Percentiles rank a stretch among this genome's conserved stretches.
These are phyloP conservation scores for Heterococcus sp. DNA, from an alignment of 108 stramenopile genomes.

Conservation along the genomic window DNA sequence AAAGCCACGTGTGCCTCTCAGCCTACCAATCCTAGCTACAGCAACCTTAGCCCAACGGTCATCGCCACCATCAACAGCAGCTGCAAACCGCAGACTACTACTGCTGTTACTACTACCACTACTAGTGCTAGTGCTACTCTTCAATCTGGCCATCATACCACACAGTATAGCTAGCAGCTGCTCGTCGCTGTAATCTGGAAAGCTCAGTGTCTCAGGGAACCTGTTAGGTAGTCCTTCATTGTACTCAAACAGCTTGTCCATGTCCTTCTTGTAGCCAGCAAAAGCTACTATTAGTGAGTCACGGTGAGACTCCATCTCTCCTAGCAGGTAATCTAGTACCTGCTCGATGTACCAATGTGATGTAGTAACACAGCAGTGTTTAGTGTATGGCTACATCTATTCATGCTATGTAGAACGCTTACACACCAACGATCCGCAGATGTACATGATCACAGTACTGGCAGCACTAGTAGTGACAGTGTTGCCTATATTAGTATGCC, in stretches of 20 bases:
- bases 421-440: not conserved
- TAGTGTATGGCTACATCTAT: too few relatives aligned
- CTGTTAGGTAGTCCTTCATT: constrained; percentile 46
- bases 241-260: constrained; percentile 42
- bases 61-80: not conserved
- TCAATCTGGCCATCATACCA: not conserved
- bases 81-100: not conserved
- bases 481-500: not conserved
- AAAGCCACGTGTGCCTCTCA: constrained; percentile 33
- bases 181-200: constrained; percentile 31
- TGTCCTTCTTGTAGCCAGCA: constrained; percentile 50
- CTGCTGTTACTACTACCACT: too few relatives aligned
- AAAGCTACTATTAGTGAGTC: constrained; percentile 41
- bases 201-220: constrained; percentile 27
- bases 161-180: constrained; percentile 23
- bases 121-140: too few relatives aligned
- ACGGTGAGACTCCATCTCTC: constrained; percentile 49
- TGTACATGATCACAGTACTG: not conserved
- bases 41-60: constrained; percentile 41
- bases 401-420: too few relatives aligned
- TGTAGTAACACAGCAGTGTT: not conserved
- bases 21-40: constrained; percentile 30
- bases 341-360: not conserved
- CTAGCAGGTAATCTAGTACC: constrained; percentile 39
- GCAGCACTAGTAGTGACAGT: not conserved